A percentile compares a stretch with the other conserved stretches of the same genome.
phyloP scores from a whole-genome alignment of 306 rosid genomes.

The barrel medic (Medicago truncatula) region DNA sequence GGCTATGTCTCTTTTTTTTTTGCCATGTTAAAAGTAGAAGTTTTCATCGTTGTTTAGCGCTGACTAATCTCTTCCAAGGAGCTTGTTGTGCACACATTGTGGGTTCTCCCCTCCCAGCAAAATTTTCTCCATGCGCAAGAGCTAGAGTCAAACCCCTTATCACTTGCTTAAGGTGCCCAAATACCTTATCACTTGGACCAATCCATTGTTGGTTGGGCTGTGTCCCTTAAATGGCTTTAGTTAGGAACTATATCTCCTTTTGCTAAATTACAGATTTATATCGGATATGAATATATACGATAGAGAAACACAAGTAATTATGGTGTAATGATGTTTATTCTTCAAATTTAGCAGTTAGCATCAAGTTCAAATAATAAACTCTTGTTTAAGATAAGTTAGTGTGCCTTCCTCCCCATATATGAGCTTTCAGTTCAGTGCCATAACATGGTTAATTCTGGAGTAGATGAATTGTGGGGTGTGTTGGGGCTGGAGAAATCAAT shows the following conservation, averaged over 20 bases:
- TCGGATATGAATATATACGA: background rate
- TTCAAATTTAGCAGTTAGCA: background rate
- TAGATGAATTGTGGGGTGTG: background rate
- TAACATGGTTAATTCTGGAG: background rate
- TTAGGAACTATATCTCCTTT: background rate
- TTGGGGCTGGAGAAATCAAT: constrained; percentile 1
- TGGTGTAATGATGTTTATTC: background rate
- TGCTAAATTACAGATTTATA: background rate
- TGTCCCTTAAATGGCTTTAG: constrained; percentile 12
- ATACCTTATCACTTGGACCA: too few species aligned
- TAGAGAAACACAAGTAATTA: background rate
- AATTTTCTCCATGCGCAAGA: too few species aligned
- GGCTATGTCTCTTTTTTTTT: too few species aligned
- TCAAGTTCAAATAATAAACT: constrained; percentile 8
- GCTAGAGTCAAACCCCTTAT: too few species aligned
- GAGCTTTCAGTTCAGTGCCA: constrained; percentile 23
- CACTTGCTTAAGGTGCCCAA: too few species aligned
- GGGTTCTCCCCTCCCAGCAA: too few species aligned
- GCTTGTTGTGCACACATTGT: too few species aligned
- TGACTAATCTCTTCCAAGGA: too few species aligned
- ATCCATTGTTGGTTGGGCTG: background rate
- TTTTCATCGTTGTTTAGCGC: too few species aligned
- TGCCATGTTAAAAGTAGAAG: too few species aligned
- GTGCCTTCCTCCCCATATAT: background rate
- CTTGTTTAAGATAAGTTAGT: background rate